phyloP scores from a whole-genome alignment of 1,139 yeast species.

The Yarrowia galli region DNA sequence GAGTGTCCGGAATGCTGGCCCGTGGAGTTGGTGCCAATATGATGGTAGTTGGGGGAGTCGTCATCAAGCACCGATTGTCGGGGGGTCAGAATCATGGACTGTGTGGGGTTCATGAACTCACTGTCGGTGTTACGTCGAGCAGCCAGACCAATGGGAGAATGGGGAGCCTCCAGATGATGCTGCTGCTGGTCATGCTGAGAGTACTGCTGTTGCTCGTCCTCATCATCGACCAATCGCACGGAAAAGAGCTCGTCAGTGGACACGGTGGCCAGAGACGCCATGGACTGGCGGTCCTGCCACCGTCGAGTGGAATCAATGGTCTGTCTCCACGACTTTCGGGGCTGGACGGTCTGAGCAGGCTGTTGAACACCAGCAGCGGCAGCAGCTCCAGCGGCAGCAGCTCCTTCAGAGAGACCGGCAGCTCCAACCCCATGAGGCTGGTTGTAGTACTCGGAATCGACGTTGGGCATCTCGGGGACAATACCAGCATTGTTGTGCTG shows the following conservation, averaged over 20 bases:
- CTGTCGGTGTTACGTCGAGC: constrained; percentile 41
- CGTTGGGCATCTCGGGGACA: constrained; percentile 40
- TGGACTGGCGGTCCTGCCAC: constrained; percentile 65
- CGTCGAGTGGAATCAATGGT: constrained; percentile 53
- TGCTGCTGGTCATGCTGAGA: constrained; percentile 2
- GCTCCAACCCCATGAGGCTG: constrained; percentile 39
- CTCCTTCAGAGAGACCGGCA: constrained; percentile 43
- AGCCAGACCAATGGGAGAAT: constrained; percentile 6
- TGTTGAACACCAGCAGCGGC: constrained; percentile 23
- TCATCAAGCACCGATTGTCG: constrained; percentile 43
- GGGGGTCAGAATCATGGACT: constrained; percentile 45
- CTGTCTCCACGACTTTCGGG: constrained; percentile 77
- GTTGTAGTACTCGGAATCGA: constrained; percentile 39
- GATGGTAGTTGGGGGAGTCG: constrained; percentile 31
- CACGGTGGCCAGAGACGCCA: constrained; percentile 80
- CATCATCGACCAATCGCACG: constrained; percentile 66
- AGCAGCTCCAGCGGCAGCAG: constrained; percentile 47
- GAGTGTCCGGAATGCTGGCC: constrained; percentile 27
- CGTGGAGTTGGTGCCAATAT: constrained; percentile 25
- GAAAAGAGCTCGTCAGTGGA: constrained; percentile 85
- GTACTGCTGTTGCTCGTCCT: constrained; percentile 37
- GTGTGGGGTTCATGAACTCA: constrained; percentile 46
- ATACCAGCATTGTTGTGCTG: constrained; percentile 5
- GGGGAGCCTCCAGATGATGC: constrained; percentile 7
- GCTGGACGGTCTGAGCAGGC: constrained; percentile 44